A percentile compares a stretch with the other conserved stretches of the same genome.
These are phyloP conservation scores for Parietichytrium sp. DNA, from an alignment of 108 stramenopile species.

Conservation along the genomic window DNA sequence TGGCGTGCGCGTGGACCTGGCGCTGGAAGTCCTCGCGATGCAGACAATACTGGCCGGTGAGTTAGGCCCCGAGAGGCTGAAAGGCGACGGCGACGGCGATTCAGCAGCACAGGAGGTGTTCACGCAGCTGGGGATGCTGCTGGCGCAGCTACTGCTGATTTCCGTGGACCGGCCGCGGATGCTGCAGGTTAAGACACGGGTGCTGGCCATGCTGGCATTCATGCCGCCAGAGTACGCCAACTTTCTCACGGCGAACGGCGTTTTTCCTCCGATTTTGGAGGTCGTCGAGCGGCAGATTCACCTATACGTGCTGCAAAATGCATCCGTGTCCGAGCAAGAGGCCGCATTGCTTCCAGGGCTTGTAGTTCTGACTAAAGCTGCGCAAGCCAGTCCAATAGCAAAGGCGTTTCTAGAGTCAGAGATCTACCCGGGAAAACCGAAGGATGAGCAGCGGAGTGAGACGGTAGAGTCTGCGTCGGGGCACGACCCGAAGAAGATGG, in stretches of 20 bases:
- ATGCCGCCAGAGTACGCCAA: constrained; percentile 33
- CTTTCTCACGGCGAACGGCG: constrained; percentile 24
- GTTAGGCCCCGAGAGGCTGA: neutral
- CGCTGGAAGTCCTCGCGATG: neutral
- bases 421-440: no score
- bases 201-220: constrained; percentile 2
- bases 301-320: neutral
- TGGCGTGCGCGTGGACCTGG: neutral
- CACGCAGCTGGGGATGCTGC: constrained; percentile 1
- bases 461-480: constrained; percentile 40
- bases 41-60: neutral
- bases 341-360: no score
- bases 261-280: neutral
- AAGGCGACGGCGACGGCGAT: neutral
- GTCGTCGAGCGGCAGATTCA: neutral
- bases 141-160: constrained; percentile 11
- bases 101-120: neutral
- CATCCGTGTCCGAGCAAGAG: no score
- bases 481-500: constrained; percentile 66
- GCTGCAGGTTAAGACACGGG: constrained; percentile 6
- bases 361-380: constrained; percentile 1
- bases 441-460: no score
- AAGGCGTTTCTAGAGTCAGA: no score
- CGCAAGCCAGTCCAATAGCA: neutral
- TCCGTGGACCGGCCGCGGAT: neutral